Conservation (phyloP, 2,329 filamentous ascomycete species). For the Exophiala dermatitidis region DNA sequence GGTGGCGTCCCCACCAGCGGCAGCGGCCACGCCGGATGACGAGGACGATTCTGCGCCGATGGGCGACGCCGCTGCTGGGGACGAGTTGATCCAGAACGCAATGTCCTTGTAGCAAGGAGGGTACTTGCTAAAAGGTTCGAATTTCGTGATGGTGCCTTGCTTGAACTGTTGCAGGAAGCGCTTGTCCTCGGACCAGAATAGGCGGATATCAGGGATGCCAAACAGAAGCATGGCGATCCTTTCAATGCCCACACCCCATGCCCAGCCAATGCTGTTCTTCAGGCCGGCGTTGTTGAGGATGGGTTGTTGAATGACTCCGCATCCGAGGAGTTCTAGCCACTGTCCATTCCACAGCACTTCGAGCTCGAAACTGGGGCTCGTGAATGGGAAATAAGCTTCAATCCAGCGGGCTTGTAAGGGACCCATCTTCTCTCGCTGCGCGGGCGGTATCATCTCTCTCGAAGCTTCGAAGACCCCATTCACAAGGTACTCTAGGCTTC, state of each 20-base stretch:
- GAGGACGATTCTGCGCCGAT: conserved; percentile 44
- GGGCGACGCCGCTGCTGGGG: conserved; percentile 27
- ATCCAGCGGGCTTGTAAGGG: conserved; percentile 87
- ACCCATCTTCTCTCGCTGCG: conserved; percentile 32
- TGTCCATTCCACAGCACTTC: conserved; percentile 91
- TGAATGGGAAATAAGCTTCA: conserved; percentile 96
- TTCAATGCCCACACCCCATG: conserved; percentile 89
- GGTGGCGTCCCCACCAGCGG: conserved; percentile 32
- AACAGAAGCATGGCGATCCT: conserved; percentile 97
- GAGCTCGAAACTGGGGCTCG: conserved; percentile 88
- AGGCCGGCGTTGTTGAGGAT: conserved; percentile 71
- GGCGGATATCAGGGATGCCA: conserved; percentile 87
- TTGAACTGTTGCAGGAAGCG: conserved; percentile 83
- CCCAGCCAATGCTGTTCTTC: conserved; percentile 76
- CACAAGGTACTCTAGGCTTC: conserved; percentile 81
- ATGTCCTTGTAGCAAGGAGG: conserved; percentile 87
- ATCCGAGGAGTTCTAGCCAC: conserved; percentile 95
- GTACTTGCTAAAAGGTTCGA: conserved; percentile 83
- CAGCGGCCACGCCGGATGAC: conserved; percentile 31
- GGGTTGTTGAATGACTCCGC: conserved; percentile 77
- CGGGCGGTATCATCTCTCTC: conserved; percentile 43
- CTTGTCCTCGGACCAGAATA: conserved; percentile 85
- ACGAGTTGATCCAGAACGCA: conserved; percentile 72
- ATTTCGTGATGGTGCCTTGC: conserved; percentile 51
- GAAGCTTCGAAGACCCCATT: conserved; percentile 80